Evolutionary conservation across 345 rosid genomes (phyloP).

Genomic region (Citrus australasica): DNA sequence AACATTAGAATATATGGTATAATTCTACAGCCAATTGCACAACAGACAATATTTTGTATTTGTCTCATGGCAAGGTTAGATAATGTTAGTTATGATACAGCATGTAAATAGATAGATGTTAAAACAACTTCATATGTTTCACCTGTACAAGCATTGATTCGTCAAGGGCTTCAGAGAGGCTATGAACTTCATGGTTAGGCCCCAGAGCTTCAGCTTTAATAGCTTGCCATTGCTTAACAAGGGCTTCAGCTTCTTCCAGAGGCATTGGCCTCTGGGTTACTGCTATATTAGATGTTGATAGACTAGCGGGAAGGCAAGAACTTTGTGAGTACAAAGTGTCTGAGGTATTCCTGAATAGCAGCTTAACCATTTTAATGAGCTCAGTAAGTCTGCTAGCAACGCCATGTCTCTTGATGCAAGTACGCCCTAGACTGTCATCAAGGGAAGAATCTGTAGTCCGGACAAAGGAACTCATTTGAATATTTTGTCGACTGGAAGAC

Average conservation of each 20-base stretch:
- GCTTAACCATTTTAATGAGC: conserved; percentile 42
- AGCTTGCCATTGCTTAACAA: conserved; percentile 87
- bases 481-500: conserved; percentile 32
- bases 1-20: too few relatives aligned
- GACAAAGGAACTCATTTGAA: conserved; percentile 35
- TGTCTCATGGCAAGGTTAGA: background rate
- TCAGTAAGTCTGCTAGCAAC: conserved; percentile 41
- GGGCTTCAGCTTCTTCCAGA: conserved; percentile 82
- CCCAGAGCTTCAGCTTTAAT: conserved; percentile 94
- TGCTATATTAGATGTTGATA: conserved; percentile 35
- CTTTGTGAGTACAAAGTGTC: conserved; percentile 31
- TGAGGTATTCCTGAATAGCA: conserved; percentile 33
- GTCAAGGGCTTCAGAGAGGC: conserved; percentile 76
- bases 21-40: too few relatives aligned
- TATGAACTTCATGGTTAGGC: conserved; percentile 54
- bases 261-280: conserved; percentile 61
- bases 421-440: conserved; percentile 22
- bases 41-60: too few relatives aligned
- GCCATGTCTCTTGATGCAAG: conserved; percentile 30
- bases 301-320: conserved; percentile 39
- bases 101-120: background rate
- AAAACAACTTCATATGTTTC: conserved; percentile 6
- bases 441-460: conserved; percentile 35
- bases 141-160: conserved; percentile 95
- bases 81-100: background rate